Evolutionary conservation across 345 rosid species (phyloP).

Genomic region (Conringia planisiliqua): DNA sequence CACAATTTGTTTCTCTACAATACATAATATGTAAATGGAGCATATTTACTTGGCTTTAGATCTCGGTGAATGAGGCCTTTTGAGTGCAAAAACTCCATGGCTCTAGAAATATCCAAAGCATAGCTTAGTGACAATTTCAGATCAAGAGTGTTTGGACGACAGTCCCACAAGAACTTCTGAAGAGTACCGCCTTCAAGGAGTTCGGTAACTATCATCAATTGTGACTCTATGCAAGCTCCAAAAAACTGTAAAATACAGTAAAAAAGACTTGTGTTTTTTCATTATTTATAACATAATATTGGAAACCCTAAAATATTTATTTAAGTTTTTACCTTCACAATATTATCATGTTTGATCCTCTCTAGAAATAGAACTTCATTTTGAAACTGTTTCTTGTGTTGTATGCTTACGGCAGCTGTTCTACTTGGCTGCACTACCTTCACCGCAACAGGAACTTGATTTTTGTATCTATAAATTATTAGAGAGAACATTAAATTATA

Average conservation of each 20-base stretch:
- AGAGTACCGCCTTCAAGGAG: slow-evolving; percentile 46
- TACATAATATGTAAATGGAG: neutral
- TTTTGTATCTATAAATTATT: slow-evolving; percentile 12
- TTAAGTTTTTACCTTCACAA: slow-evolving; percentile 41
- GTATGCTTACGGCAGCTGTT: slow-evolving; percentile 26
- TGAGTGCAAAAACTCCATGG: slow-evolving; percentile 64
- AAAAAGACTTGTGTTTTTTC: neutral
- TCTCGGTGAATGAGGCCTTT: slow-evolving; percentile 74
- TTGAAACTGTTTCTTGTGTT: slow-evolving; percentile 42
- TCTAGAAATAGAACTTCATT: slow-evolving; percentile 53
- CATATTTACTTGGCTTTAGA: slow-evolving; percentile 51
- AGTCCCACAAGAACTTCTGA: slow-evolving; percentile 42
- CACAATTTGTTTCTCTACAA: neutral
- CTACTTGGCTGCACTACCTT: slow-evolving; percentile 47
- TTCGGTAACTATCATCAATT: slow-evolving; percentile 56
- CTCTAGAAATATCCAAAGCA: slow-evolving; percentile 57
- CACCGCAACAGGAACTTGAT: slow-evolving; percentile 43
- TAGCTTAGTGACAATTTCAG: slow-evolving; percentile 35
- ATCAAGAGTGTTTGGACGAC: slow-evolving; percentile 44
- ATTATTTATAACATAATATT: neutral
- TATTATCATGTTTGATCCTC: slow-evolving; percentile 44
- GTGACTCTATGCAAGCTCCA: slow-evolving; percentile 53
- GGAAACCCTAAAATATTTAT: neutral
- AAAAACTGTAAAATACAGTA: slow-evolving; percentile 35
- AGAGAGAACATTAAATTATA: neutral